phyloP scores from a whole-genome alignment of 2,329 filamentous ascomycete species.

The Fusarium verticillioides region DNA sequence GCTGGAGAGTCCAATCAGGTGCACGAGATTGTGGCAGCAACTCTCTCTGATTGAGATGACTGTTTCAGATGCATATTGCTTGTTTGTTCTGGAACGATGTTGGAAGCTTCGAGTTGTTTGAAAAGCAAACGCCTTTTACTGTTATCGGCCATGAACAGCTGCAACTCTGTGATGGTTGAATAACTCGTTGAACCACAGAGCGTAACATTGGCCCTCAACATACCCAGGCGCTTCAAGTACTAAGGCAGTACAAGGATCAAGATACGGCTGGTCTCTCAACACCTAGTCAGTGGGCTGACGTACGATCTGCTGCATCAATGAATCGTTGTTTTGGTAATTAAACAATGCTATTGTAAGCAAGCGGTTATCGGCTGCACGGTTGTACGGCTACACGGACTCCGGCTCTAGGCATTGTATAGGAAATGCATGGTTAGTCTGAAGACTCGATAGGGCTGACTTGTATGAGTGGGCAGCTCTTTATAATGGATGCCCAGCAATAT shows the following conservation, averaged over 20 bases:
- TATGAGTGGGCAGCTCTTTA: neutral
- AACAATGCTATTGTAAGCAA: constrained; percentile 25
- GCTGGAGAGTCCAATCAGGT: constrained; percentile 18
- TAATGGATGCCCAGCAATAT: neutral
- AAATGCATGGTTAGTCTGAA: neutral
- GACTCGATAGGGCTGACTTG: neutral
- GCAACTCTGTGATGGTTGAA: neutral
- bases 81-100: constrained; percentile 7
- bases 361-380: neutral
- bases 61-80: constrained; percentile 18
- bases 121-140: no score
- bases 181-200: neutral
- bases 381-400: neutral
- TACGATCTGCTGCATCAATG: neutral
- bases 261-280: neutral
- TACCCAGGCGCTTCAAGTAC: neutral
- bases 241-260: neutral
- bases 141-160: neutral
- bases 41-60: neutral
- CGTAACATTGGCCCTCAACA: neutral
- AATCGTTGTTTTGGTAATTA: constrained; percentile 18
- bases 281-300: neutral
- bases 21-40: constrained; percentile 7
- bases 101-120: neutral
- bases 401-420: neutral